These are phyloP conservation scores for Umbelopsis isabellina DNA, from an alignment of 192 early-diverging fungal species.

Conservation along the genomic window DNA sequence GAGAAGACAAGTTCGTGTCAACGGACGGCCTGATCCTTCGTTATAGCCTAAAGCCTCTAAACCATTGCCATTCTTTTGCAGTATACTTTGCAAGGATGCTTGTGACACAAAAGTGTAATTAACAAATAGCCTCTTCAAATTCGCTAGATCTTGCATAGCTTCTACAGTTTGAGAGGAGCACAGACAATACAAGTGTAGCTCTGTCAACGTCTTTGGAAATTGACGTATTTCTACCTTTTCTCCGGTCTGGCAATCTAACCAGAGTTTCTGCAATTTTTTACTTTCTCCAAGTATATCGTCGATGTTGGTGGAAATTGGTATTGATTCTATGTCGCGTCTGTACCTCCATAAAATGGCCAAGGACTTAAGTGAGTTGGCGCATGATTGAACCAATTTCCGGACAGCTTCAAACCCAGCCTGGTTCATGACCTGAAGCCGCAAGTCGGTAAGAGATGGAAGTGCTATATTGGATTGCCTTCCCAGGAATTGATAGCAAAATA, in stretches of 20 bases:
- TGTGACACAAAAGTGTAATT: conserved; percentile 14
- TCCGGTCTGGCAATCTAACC: conserved; percentile 4
- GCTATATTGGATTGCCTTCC: background rate
- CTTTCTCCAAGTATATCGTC: background rate
- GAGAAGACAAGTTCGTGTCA: background rate
- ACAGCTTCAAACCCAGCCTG: conserved; percentile 4
- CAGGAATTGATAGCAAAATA: conserved; percentile 5
- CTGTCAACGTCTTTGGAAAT: background rate
- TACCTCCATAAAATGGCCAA: conserved; percentile 9
- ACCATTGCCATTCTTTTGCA: background rate
- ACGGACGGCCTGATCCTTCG: background rate
- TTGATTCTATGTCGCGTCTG: background rate
- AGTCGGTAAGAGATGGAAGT: background rate
- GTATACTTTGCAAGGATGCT: background rate
- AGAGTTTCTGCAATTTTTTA: background rate
- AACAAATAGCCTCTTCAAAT: background rate
- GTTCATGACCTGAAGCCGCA: conserved; percentile 11
- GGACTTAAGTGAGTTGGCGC: background rate
- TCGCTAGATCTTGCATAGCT: background rate
- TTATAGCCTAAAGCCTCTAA: conserved; percentile 11
- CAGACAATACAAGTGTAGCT: conserved; percentile 8
- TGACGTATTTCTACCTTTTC: conserved; percentile 2
- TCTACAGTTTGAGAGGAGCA: background rate
- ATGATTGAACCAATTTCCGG: background rate
- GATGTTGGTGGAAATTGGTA: background rate